phyloP scores from a whole-genome alignment of 129 eudicot genomes.

The Chrysanthemum makinoi region DNA sequence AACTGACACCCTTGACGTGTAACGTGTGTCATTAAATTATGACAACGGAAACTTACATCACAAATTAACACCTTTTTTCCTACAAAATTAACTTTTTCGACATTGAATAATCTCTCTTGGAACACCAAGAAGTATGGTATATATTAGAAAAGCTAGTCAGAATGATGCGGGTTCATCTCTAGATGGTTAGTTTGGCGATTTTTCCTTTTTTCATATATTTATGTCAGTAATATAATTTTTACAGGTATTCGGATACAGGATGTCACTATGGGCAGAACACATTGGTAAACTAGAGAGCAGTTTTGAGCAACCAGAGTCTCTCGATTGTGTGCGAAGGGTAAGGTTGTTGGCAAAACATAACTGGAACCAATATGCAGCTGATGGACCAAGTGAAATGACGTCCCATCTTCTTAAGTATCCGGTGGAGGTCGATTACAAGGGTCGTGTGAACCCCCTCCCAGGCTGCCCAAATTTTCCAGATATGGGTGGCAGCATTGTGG shows the following conservation, averaged over 20 bases:
- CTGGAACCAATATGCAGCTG: slow-evolving; percentile 52
- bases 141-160: too few relatives aligned
- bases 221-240: not conserved
- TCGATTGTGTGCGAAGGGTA: slow-evolving; percentile 53
- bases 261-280: slow-evolving; percentile 21
- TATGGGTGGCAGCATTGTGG: slow-evolving; percentile 5
- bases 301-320: slow-evolving; percentile 57
- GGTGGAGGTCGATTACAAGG: not conserved
- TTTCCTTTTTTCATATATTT: not conserved
- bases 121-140: too few relatives aligned
- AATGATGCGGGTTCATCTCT: too few relatives aligned
- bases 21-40: too few relatives aligned
- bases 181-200: too few relatives aligned
- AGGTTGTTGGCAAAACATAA: slow-evolving; percentile 43
- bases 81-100: too few relatives aligned
- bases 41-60: too few relatives aligned
- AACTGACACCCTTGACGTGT: too few relatives aligned
- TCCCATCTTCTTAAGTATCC: slow-evolving; percentile 1
- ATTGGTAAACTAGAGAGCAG: slow-evolving; percentile 45
- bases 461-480: slow-evolving; percentile 3
- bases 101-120: too few relatives aligned
- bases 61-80: too few relatives aligned
- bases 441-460: not conserved
- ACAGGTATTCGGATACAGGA: slow-evolving; percentile 32
- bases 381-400: not conserved